Percentiles rank a stretch among this genome's conserved stretches.
phyloP scores from a whole-genome alignment of 73 alveolate genomes.

The Breviolum minutum region DNA sequence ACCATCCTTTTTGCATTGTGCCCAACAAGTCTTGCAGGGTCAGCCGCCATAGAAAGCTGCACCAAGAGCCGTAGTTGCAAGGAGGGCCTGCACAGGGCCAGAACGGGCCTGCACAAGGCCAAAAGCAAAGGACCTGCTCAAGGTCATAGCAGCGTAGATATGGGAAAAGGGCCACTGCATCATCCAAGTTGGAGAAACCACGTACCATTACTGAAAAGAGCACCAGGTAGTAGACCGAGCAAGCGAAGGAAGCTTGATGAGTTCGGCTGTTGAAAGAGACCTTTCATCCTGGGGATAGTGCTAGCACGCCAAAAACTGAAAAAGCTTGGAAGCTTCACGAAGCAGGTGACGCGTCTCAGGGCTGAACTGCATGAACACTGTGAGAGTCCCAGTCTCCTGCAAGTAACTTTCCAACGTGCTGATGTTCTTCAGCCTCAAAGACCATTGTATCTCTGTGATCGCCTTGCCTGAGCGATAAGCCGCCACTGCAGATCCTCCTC shows the following conservation, averaged over 20 bases:
- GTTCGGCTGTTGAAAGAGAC: not conserved
- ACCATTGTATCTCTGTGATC: not conserved
- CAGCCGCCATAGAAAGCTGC: no score
- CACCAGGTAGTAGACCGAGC: not conserved
- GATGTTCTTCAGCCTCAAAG: not conserved
- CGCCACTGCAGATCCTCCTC: constrained; percentile 19
- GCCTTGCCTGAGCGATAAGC: not conserved
- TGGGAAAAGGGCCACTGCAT: no score
- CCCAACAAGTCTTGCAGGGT: not conserved
- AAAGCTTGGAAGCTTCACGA: not conserved
- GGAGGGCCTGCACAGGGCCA: no score
- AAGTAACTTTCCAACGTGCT: not conserved
- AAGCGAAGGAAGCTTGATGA: not conserved
- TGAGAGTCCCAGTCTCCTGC: constrained; percentile 36
- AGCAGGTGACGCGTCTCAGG: not conserved
- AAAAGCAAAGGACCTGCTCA: no score
- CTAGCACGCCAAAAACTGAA: not conserved
- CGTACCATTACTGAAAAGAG: not conserved
- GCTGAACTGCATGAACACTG: not conserved
- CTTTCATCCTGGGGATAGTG: not conserved
- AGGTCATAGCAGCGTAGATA: not conserved
- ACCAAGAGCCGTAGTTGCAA: no score
- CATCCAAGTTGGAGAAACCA: not conserved
- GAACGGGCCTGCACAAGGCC: no score
- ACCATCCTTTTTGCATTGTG: not conserved